Percentiles rank a stretch among this genome's conserved stretches.
Evolutionary conservation across 805 yeast genomes (phyloP).

Genomic region (Wickerhamiella sorbophila): DNA sequence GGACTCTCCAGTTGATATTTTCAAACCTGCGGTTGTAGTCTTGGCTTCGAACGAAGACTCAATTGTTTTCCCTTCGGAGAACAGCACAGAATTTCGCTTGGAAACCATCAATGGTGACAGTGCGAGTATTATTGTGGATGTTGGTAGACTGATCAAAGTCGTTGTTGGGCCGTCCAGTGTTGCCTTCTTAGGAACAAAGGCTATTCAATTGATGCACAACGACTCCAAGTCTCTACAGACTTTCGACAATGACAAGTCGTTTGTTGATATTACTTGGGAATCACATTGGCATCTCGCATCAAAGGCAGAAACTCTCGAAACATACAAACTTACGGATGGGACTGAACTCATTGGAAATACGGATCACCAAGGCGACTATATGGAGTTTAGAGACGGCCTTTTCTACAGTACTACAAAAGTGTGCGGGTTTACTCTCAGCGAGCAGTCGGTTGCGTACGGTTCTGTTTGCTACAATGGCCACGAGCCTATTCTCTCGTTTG

Average conservation of each 20-base stretch:
- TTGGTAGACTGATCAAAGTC: background rate
- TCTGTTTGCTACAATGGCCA: background rate
- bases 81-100: background rate
- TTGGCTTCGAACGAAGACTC: background rate
- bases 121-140: background rate
- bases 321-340: background rate
- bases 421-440: background rate
- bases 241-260: background rate
- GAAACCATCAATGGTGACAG: background rate
- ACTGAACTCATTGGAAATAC: background rate
- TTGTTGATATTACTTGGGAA: background rate
- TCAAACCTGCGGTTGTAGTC: background rate
- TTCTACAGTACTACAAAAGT: background rate
- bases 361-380: too few species aligned
- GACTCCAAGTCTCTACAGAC: background rate
- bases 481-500: background rate
- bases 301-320: background rate
- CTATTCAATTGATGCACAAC: background rate
- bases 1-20: background rate
- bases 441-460: background rate
- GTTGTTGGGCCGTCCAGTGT: background rate
- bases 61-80: background rate
- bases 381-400: too few species aligned
- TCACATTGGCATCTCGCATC: too few species aligned
- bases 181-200: background rate